phyloP scores from a whole-genome alignment of 2,329 filamentous ascomycete species.

The Penicillium sp. region DNA sequence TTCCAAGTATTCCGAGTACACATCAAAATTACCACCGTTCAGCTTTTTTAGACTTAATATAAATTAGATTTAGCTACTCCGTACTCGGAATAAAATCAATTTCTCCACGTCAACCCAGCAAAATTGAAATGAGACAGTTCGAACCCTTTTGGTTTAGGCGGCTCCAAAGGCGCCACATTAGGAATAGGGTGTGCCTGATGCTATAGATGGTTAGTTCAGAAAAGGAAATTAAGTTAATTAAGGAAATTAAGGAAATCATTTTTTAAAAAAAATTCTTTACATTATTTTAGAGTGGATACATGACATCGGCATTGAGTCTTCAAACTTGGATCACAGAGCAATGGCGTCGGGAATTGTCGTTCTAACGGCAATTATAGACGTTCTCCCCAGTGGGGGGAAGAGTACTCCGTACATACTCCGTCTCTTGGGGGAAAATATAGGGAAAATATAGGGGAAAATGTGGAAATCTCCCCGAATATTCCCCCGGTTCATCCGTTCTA shows the following conservation, averaged over 20 bases:
- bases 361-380: slow-evolving; percentile 1
- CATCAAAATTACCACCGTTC: slow-evolving; percentile 3
- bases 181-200: neutral
- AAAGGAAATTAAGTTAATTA: neutral
- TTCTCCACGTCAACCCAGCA: neutral
- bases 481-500: slow-evolving; percentile 11
- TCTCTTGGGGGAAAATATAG: neutral
- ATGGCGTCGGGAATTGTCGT: neutral
- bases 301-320: neutral
- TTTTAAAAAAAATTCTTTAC: too few species aligned
- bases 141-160: neutral
- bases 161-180: slow-evolving; percentile 5
- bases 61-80: slow-evolving; percentile 15
- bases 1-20: slow-evolving; percentile 18
- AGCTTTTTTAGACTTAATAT: neutral
- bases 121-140: slow-evolving; percentile 10
- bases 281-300: neutral
- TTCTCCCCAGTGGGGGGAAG: neutral
- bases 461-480: neutral
- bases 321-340: neutral
- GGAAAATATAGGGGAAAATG: neutral
- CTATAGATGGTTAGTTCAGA: neutral
- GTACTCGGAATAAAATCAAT: slow-evolving; percentile 11
- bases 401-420: neutral
- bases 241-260: neutral